Evolutionary conservation across 139 green algal species (phyloP).

Genomic region (Chlorella sp.): DNA sequence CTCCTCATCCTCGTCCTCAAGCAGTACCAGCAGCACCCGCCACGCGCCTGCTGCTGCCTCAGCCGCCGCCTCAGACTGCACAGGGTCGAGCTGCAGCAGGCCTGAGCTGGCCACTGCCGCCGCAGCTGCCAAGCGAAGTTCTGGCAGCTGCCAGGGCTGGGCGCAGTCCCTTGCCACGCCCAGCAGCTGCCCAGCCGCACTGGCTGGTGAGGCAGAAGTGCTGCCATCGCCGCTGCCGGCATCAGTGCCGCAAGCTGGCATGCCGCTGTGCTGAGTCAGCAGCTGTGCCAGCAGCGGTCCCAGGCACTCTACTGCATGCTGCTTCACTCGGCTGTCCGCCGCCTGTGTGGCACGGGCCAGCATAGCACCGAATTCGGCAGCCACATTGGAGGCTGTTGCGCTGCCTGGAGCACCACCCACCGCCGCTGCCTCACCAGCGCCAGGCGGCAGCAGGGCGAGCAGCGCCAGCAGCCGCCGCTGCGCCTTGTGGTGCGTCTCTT

Average conservation of each 20-base stretch:
- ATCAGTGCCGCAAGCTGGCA: background rate
- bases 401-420: background rate
- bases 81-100: slow-evolving; percentile 34
- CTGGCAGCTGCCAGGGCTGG: slow-evolving; percentile 53
- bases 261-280: background rate
- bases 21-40: slow-evolving; percentile 57
- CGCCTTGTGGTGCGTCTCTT: slow-evolving; percentile 28
- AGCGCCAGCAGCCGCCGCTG: slow-evolving; percentile 38
- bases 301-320: slow-evolving; percentile 48
- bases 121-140: slow-evolving; percentile 64
- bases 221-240: no score
- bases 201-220: background rate
- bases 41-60: slow-evolving; percentile 57
- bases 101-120: slow-evolving; percentile 57
- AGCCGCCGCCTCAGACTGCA: slow-evolving; percentile 1
- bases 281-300: slow-evolving; percentile 21
- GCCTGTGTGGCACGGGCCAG: background rate
- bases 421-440: background rate
- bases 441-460: slow-evolving; percentile 28
- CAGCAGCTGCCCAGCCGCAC: slow-evolving; percentile 31
- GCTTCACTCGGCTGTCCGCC: slow-evolving; percentile 8
- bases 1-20: slow-evolving; percentile 84
- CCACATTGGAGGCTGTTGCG: no score
- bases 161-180: slow-evolving; percentile 23
- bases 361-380: slow-evolving; percentile 1